Evolutionary conservation across 495 filamentous ascomycete genomes (phyloP).

Genomic region (Tuber indicum): DNA sequence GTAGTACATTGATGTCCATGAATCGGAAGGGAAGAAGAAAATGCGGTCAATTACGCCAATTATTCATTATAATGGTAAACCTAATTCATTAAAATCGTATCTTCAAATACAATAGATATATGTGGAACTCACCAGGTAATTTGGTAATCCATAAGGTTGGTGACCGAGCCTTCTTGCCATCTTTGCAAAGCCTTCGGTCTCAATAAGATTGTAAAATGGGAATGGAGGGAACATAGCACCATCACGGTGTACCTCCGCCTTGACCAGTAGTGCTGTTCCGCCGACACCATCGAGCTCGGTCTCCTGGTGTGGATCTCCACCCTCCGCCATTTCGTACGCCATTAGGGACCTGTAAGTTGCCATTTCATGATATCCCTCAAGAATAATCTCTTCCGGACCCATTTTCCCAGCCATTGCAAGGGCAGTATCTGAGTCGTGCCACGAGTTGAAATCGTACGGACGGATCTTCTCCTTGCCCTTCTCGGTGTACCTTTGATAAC

Average conservation of each 20-base stretch:
- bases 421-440: constrained; percentile 78
- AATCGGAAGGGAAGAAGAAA: constrained; percentile 6
- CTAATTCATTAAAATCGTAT: constrained; percentile 16
- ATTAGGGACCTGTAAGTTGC: constrained; percentile 85
- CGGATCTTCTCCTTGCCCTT: constrained; percentile 60
- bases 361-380: constrained; percentile 90
- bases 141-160: constrained; percentile 75
- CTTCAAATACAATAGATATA: constrained; percentile 5
- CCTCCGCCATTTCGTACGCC: constrained; percentile 68
- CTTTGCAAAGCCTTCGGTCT: constrained; percentile 96
- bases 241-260: constrained; percentile 94
- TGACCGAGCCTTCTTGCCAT: constrained; percentile 89
- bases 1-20: constrained; percentile 6
- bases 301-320: constrained; percentile 54
- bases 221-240: constrained; percentile 98
- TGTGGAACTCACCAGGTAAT: constrained; percentile 74
- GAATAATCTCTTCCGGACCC: constrained; percentile 78
- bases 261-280: constrained; percentile 87
- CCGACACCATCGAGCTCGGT: constrained; percentile 85
- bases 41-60: constrained; percentile 4
- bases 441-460: constrained; percentile 95
- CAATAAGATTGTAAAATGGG: constrained; percentile 90
- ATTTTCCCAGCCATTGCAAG: constrained; percentile 67
- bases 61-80: constrained; percentile 44
- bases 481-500: constrained; percentile 84